phyloP scores from a whole-genome alignment of 768 basidiomycete species.

The Rhodotorula sphaerocarpa region DNA sequence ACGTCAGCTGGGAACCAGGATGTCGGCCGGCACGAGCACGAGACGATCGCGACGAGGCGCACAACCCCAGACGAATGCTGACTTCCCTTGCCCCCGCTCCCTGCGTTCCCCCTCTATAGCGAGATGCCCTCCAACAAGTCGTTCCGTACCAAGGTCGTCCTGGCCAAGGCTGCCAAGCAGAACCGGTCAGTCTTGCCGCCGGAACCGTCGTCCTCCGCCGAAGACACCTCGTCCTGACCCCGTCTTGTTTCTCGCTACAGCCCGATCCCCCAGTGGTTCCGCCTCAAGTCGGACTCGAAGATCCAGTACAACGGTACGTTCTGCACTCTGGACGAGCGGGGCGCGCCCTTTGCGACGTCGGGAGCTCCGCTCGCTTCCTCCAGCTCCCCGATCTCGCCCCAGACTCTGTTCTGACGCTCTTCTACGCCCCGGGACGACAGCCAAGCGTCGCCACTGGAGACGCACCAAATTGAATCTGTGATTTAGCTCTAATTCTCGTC shows the following conservation, averaged over 20 bases:
- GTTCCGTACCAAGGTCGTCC: conserved; percentile 91
- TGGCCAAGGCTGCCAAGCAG: conserved; percentile 91
- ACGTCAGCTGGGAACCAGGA: no score
- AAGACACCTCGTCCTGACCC: not conserved
- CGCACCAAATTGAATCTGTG: conserved; percentile 1
- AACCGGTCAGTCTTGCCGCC: conserved; percentile 61
- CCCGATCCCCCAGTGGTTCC: conserved; percentile 99
- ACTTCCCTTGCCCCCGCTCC: not conserved
- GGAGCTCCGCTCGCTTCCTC: not conserved
- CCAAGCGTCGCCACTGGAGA: conserved; percentile 3
- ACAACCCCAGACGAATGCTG: no score
- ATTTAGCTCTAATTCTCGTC: no score
- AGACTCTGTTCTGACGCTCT: not conserved
- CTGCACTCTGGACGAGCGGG: no score
- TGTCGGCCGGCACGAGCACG: no score
- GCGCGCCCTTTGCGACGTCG: not conserved
- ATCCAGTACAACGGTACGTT: conserved; percentile 52
- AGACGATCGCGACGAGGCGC: no score
- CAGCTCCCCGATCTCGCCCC: not conserved
- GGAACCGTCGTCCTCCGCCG: no score
- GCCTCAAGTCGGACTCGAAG: conserved; percentile 84
- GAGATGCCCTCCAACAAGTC: conserved; percentile 90
- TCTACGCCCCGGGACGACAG: not conserved
- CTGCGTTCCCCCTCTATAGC: conserved; percentile 2
- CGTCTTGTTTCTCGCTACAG: conserved; percentile 47